Conservation (phyloP, 2,329 filamentous ascomycete species). For the Monilinia vaccinii-corymbosi region DNA sequence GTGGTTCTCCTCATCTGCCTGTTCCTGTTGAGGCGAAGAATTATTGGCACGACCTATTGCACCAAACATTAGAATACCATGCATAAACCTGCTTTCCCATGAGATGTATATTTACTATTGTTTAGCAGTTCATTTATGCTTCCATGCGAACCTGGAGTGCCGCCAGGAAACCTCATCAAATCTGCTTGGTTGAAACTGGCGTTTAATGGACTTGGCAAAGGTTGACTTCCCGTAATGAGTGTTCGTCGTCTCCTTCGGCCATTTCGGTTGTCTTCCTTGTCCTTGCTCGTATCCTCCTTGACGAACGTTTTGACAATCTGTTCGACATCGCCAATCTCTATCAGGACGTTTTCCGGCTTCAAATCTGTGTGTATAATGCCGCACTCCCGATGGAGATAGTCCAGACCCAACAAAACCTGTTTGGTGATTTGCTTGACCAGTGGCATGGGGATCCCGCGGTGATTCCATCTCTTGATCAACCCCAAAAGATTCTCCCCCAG, state of each 20-base stretch:
- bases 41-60: constrained; percentile 36
- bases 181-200: constrained; percentile 78
- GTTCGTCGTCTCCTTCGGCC: constrained; percentile 83
- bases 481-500: constrained; percentile 90
- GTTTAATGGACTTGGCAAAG: constrained; percentile 88
- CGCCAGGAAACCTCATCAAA: constrained; percentile 48
- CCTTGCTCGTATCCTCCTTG: constrained; percentile 58
- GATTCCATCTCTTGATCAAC: constrained; percentile 97
- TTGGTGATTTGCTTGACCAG: constrained; percentile 98
- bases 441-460: constrained; percentile 90
- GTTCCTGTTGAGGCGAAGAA: constrained; percentile 41
- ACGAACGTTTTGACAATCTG: constrained; percentile 96
- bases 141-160: constrained; percentile 52
- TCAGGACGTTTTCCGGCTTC: constrained; percentile 96
- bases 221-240: constrained; percentile 93
- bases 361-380: constrained; percentile 98
- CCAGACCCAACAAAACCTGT: constrained; percentile 87
- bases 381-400: constrained; percentile 95
- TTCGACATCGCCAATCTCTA: constrained; percentile 98
- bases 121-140: constrained; percentile 80
- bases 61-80: constrained; percentile 44
- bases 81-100: constrained; percentile 29
- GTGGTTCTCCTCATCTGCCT: constrained; percentile 53
- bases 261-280: constrained; percentile 81
- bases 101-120: constrained; percentile 55